phyloP scores from a whole-genome alignment of 306 rosid species.

The Dalbergia cochinchinensis region DNA sequence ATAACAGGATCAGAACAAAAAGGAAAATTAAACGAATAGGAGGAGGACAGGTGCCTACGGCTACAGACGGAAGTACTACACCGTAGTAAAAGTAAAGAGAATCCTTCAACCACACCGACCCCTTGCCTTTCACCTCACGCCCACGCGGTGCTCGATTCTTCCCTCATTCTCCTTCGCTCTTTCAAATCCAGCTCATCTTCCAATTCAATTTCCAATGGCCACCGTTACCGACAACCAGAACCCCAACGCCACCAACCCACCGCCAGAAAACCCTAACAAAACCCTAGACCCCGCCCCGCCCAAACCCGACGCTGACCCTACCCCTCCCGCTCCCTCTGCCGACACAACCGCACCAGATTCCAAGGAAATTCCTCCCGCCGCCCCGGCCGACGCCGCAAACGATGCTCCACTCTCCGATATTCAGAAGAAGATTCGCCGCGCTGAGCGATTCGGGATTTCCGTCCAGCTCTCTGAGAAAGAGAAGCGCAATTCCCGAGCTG shows the following conservation, averaged over 20 bases:
- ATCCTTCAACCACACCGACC: not conserved
- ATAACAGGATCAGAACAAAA: no score
- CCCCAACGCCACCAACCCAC: conserved; percentile 43
- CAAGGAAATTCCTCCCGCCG: conserved; percentile 31
- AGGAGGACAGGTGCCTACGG: no score
- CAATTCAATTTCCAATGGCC: not conserved
- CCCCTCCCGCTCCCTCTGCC: not conserved
- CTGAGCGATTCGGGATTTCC: conserved; percentile 91
- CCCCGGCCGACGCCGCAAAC: conserved; percentile 28
- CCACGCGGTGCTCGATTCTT: conserved; percentile 16
- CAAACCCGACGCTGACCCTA: conserved; percentile 44
- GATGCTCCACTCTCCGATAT: conserved; percentile 56
- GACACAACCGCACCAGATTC: conserved; percentile 39
- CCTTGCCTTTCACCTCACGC: not conserved
- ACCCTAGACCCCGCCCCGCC: conserved; percentile 57
- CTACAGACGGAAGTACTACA: no score
- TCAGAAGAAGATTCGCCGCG: conserved; percentile 87
- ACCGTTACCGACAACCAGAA: conserved; percentile 23
- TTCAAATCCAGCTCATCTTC: not conserved
- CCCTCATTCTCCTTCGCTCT: not conserved
- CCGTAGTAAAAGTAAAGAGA: not conserved
- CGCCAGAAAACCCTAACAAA: conserved; percentile 64
- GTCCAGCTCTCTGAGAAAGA: conserved; percentile 77
- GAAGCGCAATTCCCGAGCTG: conserved; percentile 91
- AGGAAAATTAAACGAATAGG: no score